A percentile compares a stretch with the other conserved stretches of the same genome.
phyloP scores from a whole-genome alignment of 2,329 filamentous ascomycete species.

The Tricladium varicosporioides region DNA sequence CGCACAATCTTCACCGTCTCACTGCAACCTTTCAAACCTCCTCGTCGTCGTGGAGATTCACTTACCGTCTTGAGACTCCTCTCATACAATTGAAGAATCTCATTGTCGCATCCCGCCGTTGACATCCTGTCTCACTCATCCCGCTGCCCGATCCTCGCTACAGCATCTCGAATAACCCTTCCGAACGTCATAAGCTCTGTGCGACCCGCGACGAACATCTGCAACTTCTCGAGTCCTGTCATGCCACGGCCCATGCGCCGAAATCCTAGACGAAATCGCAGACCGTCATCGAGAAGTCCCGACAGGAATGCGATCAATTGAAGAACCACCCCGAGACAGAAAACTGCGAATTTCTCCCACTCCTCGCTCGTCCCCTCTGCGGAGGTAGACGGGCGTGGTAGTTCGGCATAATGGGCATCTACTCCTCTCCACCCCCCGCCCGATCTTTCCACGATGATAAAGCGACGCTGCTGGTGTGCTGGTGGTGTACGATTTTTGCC shows the following conservation, averaged over 20 bases:
- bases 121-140: too few relatives aligned
- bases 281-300: conserved; percentile 16
- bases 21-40: too few relatives aligned
- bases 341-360: conserved; percentile 21
- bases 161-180: background rate
- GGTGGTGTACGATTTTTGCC: conserved; percentile 89
- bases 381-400: conserved; percentile 34
- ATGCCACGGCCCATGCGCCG: conserved; percentile 26
- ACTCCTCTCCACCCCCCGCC: conserved; percentile 41
- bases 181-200: conserved; percentile 17
- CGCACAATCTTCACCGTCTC: too few relatives aligned
- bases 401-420: conserved; percentile 50
- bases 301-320: conserved; percentile 23
- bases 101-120: too few relatives aligned
- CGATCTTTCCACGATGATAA: conserved; percentile 57
- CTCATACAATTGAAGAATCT: too few relatives aligned
- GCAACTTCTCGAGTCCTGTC: conserved; percentile 21
- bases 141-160: background rate
- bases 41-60: too few relatives aligned
- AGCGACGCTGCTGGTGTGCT: conserved; percentile 90
- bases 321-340: background rate
- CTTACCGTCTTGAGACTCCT: too few relatives aligned
- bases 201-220: conserved; percentile 20
- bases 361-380: conserved; percentile 36
- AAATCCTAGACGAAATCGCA: conserved; percentile 9